phyloP scores from a whole-genome alignment of 2,329 filamentous ascomycete species.

The Scopulariopsis brevicaulis region DNA sequence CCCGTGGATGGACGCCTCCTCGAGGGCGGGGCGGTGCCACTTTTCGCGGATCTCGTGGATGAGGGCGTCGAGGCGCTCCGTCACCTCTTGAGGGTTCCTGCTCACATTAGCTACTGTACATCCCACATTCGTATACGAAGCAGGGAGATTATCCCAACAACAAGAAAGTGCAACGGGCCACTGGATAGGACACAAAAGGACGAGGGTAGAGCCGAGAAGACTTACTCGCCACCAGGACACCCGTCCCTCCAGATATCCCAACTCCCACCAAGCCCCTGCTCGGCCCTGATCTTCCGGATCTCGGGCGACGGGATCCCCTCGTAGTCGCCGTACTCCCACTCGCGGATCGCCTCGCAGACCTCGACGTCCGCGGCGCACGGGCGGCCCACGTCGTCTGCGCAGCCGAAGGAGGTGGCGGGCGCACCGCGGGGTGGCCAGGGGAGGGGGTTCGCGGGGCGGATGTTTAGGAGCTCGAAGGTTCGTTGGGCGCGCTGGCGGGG shows the following conservation, averaged over 20 bases:
- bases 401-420: conserved; percentile 3
- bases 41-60: conserved; percentile 63
- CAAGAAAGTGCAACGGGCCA: neutral
- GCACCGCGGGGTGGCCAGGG: conserved; percentile 54
- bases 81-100: conserved; percentile 62
- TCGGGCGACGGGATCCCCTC: conserved; percentile 66
- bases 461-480: conserved; percentile 78
- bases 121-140: too few species aligned
- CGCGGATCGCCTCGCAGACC: conserved; percentile 61
- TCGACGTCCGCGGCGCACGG: conserved; percentile 50
- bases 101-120: too few species aligned
- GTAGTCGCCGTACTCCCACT: conserved; percentile 85
- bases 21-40: conserved; percentile 53
- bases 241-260: conserved; percentile 93
- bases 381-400: conserved; percentile 19
- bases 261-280: conserved; percentile 41
- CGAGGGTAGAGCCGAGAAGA: conserved; percentile 10
- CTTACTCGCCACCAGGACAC: conserved; percentile 73
- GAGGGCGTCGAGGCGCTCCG: conserved; percentile 58
- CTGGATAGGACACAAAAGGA: neutral
- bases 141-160: neutral
- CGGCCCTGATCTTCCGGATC: conserved; percentile 47
- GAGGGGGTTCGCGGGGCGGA: conserved; percentile 56
- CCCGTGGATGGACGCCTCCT: conserved; percentile 18
- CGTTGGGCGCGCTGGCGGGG: conserved; percentile 74